These are phyloP conservation scores for Xerocomus spinulosus DNA, from an alignment of 768 basidiomycete species.

Conservation along the genomic window DNA sequence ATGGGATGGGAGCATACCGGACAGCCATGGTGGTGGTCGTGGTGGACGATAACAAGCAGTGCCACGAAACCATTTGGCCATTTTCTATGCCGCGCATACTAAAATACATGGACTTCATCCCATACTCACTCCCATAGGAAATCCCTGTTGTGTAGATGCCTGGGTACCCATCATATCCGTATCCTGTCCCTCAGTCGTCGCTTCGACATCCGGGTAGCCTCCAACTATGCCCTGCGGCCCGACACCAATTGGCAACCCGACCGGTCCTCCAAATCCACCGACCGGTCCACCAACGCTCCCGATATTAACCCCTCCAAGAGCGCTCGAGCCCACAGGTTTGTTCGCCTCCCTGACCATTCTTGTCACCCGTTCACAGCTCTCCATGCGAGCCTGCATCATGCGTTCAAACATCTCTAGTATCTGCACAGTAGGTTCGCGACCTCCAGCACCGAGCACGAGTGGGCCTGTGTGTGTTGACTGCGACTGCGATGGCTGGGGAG, in stretches of 20 bases:
- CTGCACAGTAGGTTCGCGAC: conserved; percentile 41
- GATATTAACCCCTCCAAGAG: conserved; percentile 7
- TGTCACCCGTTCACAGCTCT: conserved; percentile 66
- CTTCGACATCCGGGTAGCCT: conserved; percentile 11
- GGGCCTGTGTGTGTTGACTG: conserved; percentile 19
- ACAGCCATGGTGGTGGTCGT: conserved; percentile 38
- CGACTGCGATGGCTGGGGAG: conserved; percentile 10
- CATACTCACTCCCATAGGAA: conserved; percentile 18
- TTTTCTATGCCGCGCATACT: neutral
- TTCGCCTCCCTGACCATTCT: conserved; percentile 44
- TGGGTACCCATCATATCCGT: conserved; percentile 13
- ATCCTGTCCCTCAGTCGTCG: conserved; percentile 6
- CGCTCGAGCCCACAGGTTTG: conserved; percentile 15
- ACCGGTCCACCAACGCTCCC: conserved; percentile 29
- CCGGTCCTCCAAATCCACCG: conserved; percentile 28
- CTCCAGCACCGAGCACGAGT: conserved; percentile 27
- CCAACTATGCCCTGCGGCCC: conserved; percentile 20
- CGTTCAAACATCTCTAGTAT: conserved; percentile 66
- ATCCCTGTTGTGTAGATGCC: conserved; percentile 19
- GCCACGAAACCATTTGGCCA: conserved; percentile 9
- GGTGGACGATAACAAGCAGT: neutral
- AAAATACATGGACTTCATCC: neutral
- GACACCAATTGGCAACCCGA: conserved; percentile 19
- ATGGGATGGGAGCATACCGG: conserved; percentile 67
- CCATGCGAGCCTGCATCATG: conserved; percentile 71